Evolutionary conservation across 2,329 filamentous ascomycete species (phyloP).

Genomic region (Rutstroemia sp.): DNA sequence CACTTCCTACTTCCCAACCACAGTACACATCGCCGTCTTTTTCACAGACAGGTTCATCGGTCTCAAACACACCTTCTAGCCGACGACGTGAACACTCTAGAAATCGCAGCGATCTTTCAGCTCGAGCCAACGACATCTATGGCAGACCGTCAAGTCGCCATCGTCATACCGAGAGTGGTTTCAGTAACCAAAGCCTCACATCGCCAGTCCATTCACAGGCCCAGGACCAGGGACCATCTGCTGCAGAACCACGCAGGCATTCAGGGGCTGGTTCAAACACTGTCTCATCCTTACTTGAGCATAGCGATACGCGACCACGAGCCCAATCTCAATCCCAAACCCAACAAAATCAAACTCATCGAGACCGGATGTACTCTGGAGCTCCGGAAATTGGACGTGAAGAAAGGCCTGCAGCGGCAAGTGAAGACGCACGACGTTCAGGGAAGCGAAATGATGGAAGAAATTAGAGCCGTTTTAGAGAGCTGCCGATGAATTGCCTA

Average conservation of each 20-base stretch:
- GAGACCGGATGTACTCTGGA: conserved; percentile 3
- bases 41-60: conserved; percentile 44
- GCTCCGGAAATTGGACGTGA: conserved; percentile 4
- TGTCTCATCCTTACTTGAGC: conserved; percentile 27
- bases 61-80: conserved; percentile 44
- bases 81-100: conserved; percentile 54
- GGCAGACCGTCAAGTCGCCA: conserved; percentile 36
- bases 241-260: conserved; percentile 18
- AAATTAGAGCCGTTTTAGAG: conserved; percentile 28
- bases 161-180: conserved; percentile 25
- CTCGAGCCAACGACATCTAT: conserved; percentile 24
- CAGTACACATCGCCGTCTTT: conserved; percentile 48
- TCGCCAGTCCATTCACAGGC: conserved; percentile 15
- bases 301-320: conserved; percentile 22
- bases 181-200: conserved; percentile 17
- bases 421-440: conserved; percentile 25
- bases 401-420: conserved; percentile 18
- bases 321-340: conserved; percentile 18
- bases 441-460: conserved; percentile 28
- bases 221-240: conserved; percentile 12
- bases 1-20: conserved; percentile 38
- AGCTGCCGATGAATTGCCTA: conserved; percentile 10
- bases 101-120: conserved; percentile 54
- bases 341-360: conserved; percentile 20
- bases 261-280: conserved; percentile 23